Evolutionary conservation across 192 early-diverging fungal species (phyloP), one percentile per base, ranked within the genome.

Genomic region (Backusella macrospora): DNA sequence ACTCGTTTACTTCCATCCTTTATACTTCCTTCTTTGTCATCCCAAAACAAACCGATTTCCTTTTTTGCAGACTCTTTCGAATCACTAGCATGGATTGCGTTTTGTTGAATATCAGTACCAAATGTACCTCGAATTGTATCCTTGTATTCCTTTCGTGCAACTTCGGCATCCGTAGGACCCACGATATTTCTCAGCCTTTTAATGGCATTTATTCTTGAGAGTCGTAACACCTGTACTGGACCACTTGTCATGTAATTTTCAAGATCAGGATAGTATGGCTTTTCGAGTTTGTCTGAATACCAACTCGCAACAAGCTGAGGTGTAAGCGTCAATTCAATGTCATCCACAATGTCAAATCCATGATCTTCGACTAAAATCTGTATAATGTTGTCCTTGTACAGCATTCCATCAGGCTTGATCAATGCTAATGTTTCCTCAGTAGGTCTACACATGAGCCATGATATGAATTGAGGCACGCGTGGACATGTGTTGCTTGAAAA

Each of bases 31-130:
- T 59, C 26, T 12, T 59, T 59, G 21, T 21, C 52, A 26, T 59
- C 26, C 52, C 52, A 59, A 59, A 42, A 21, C 10, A 66, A 13
- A 18, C 38, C 37, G 18, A 66, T 66, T 43, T 66, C 65, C 18
- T 40, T 66, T 18, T 66, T 39, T 8, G 65, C 65, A 4, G 65
- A 66, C 39, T 66, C n/a, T 21, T 66, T 40, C 18, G 88, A 88
- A 44, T 86, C 87, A 59, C 85, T 86, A 44, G 85, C 88, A 72
- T 89, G 87, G 0, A 86, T 84, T 14, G 85, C 87, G 76, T 89
- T 89, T 43, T 78, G 77, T 16, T 73, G 74, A 37, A 77, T 73
- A 45, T 66, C 70, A 6, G 80, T 68, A 38, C 88, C 88, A 73
- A 82, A 73, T 73, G 73, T 45, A 55, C 87, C 86, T 14, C 88